Evolutionary conservation across 495 filamentous ascomycete species (phyloP).

Genomic region (Cercophora scortea): DNA sequence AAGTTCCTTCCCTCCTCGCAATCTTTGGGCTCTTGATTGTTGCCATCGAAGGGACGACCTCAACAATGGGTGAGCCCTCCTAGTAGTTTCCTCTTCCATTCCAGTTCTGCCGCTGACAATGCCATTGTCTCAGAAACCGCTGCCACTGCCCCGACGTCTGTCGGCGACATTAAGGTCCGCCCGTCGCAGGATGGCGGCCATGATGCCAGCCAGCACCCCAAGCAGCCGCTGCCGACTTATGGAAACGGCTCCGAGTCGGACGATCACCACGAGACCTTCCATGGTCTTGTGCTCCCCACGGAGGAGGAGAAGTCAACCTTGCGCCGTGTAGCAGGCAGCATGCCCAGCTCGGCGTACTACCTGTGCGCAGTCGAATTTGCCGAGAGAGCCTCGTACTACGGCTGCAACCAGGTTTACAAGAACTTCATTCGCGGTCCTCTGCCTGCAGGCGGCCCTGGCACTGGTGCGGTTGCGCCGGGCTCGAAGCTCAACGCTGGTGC

Average conservation of each 20-base stretch:
- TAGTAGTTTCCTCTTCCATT: background rate
- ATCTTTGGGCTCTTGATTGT: no score
- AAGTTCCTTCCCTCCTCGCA: background rate
- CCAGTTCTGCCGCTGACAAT: background rate
- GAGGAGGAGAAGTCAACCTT: conserved; percentile 45
- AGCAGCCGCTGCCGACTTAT: background rate
- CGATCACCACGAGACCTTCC: conserved; percentile 5
- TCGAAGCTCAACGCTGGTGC: conserved; percentile 51
- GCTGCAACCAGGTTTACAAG: conserved; percentile 47
- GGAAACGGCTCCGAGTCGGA: background rate
- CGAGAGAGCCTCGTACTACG: conserved; percentile 53
- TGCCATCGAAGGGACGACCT: background rate
- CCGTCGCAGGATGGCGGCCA: background rate
- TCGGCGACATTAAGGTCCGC: background rate
- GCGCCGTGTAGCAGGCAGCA: conserved; percentile 43
- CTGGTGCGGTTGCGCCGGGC: conserved; percentile 44
- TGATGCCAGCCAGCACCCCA: background rate
- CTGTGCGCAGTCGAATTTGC: conserved; percentile 52
- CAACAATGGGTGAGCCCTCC: background rate
- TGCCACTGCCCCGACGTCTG: background rate
- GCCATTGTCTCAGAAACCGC: background rate
- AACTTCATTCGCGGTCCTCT: conserved; percentile 51
- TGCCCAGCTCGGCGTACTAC: conserved; percentile 39
- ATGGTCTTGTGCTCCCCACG: conserved; percentile 40
- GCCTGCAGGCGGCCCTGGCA: conserved; percentile 45